Conservation (phyloP, 106 monocot species). For the Acorus calamus region DNA sequence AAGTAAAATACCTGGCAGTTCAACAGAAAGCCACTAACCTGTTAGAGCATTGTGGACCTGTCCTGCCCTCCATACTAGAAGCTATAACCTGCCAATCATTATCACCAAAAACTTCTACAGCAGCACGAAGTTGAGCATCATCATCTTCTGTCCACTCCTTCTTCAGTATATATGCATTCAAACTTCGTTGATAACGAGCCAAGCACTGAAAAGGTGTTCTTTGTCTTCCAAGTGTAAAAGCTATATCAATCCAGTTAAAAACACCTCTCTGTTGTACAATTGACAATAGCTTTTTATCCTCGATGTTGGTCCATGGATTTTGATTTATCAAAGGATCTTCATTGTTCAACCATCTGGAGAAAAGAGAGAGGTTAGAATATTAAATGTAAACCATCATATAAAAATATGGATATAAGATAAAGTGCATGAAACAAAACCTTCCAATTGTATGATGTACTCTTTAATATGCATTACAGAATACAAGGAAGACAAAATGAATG, state of each 20-base stretch:
- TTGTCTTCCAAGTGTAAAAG: constrained; percentile 39
- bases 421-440: no score
- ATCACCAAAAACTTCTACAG: constrained; percentile 67
- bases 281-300: constrained; percentile 79
- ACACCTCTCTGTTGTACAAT: constrained; percentile 73
- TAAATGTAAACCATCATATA: no score
- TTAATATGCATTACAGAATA: no score
- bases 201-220: constrained; percentile 96
- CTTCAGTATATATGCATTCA: constrained; percentile 90
- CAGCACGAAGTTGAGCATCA: constrained; percentile 57
- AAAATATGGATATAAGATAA: no score
- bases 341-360: constrained; percentile 75
- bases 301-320: constrained; percentile 59
- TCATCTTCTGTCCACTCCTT: constrained; percentile 82
- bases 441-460: no score
- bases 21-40: constrained; percentile 32
- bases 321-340: constrained; percentile 84
- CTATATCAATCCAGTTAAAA: constrained; percentile 84
- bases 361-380: neutral
- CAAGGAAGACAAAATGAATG: no score
- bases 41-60: constrained; percentile 82
- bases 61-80: constrained; percentile 70
- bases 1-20: no score
- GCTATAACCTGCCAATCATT: constrained; percentile 77
- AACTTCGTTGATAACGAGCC: constrained; percentile 84